Percentiles rank a stretch among this genome's conserved stretches.
Evolutionary conservation across 2,329 filamentous ascomycete genomes (phyloP).

Genomic region (Magnaporthiopsis poae): DNA sequence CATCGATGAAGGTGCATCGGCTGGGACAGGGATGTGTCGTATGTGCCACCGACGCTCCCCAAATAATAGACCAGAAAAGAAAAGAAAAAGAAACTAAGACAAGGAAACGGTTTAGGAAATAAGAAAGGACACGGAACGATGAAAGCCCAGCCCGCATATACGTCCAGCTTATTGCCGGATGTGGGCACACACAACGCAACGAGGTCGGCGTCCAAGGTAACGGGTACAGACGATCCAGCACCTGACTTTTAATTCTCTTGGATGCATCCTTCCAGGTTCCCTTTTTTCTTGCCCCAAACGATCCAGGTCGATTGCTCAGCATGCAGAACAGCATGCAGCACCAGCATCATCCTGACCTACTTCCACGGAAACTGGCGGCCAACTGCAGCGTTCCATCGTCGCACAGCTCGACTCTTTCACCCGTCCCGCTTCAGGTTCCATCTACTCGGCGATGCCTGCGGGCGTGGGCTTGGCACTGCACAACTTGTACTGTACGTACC

Average conservation of each 20-base stretch:
- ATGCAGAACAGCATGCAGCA: background rate
- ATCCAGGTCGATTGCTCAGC: conserved; percentile 4
- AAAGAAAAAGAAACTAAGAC: too few species aligned
- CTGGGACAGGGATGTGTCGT: background rate
- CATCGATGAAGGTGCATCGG: background rate
- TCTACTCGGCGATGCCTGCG: background rate
- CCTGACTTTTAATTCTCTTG: conserved; percentile 13
- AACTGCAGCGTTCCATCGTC: background rate
- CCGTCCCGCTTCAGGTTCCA: background rate
- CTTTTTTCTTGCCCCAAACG: background rate
- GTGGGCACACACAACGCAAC: background rate
- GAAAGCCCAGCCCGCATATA: background rate
- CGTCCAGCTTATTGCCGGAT: background rate
- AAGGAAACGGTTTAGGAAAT: too few species aligned
- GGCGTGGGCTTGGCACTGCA: background rate
- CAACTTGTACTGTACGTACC: background rate
- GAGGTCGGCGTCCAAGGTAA: background rate
- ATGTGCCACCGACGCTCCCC: too few species aligned
- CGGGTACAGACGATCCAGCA: background rate
- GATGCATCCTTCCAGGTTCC: conserved; percentile 4
- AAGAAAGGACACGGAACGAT: too few species aligned
- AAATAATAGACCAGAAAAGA: too few species aligned
- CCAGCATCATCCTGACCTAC: background rate
- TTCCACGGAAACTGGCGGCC: background rate
- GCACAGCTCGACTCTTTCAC: background rate